Conservation (phyloP, 768 basidiomycete species). For the Pleurotus tuoliensis region DNA sequence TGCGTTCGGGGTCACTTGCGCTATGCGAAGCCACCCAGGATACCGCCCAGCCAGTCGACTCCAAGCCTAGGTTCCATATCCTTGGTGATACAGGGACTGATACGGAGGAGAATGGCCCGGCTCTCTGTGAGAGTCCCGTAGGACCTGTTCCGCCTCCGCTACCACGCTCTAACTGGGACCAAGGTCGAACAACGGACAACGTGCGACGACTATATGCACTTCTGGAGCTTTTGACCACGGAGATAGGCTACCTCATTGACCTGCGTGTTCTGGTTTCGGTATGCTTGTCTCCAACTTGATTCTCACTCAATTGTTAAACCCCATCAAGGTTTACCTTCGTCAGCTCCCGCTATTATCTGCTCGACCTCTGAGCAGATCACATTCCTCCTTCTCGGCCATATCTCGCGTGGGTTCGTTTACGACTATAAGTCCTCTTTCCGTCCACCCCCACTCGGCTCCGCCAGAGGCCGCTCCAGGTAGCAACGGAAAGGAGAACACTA, state of each 20-base stretch:
- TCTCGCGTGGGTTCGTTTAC: conserved; percentile 43
- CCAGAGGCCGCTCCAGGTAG: not conserved
- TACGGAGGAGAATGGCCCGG: conserved; percentile 21
- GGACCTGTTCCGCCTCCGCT: conserved; percentile 21
- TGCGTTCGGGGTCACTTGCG: not conserved
- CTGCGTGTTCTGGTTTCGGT: conserved; percentile 75
- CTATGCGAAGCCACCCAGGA: conserved; percentile 1
- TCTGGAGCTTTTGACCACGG: conserved; percentile 80
- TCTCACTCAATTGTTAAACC: conserved; percentile 1
- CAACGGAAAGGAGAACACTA: conserved; percentile 23
- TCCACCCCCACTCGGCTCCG: conserved; percentile 2
- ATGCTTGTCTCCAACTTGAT: conserved; percentile 15
- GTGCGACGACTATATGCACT: conserved; percentile 68
- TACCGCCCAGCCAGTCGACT: conserved; percentile 10
- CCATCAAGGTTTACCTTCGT: conserved; percentile 59
- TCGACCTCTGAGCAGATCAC: conserved; percentile 33
- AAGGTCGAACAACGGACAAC: conserved; percentile 40
- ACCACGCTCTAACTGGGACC: conserved; percentile 10
- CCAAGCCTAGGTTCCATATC: conserved; percentile 27
- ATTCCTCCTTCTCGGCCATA: conserved; percentile 39
- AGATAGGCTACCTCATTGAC: conserved; percentile 78
- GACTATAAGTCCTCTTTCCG: conserved; percentile 17
- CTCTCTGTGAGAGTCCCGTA: conserved; percentile 5
- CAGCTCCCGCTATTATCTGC: conserved; percentile 44
- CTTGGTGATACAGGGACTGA: conserved; percentile 24